phyloP scores from a whole-genome alignment of 805 yeast genomes.

The Candida chauliodis region DNA sequence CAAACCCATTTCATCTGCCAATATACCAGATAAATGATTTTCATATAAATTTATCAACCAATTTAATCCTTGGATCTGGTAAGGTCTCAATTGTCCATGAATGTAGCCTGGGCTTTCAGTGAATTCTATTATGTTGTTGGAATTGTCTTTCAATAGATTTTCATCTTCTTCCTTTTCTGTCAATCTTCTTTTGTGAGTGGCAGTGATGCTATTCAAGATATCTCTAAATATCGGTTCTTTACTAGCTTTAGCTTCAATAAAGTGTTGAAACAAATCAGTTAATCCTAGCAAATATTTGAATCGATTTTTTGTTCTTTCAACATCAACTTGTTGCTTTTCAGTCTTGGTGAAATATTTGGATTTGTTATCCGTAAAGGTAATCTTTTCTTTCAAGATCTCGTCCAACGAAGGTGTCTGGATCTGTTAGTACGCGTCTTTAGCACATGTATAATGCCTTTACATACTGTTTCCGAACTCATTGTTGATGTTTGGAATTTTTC shows the following conservation, averaged over 20 bases:
- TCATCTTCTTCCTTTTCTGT: slow-evolving; percentile 80
- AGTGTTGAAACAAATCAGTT: slow-evolving; percentile 65
- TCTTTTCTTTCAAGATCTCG: slow-evolving; percentile 6
- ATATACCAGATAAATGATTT: slow-evolving; percentile 67
- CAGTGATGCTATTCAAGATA: slow-evolving; percentile 44
- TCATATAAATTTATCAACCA: slow-evolving; percentile 71
- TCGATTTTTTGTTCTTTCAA: slow-evolving; percentile 57
- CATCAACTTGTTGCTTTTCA: slow-evolving; percentile 42
- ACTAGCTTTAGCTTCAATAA: slow-evolving; percentile 58
- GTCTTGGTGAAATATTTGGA: slow-evolving; percentile 30
- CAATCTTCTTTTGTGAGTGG: slow-evolving; percentile 45
- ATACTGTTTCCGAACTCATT: slow-evolving; percentile 8
- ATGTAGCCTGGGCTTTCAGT: slow-evolving; percentile 51
- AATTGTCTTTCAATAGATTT: slow-evolving; percentile 61
- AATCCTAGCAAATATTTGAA: slow-evolving; percentile 61
- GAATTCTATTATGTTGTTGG: slow-evolving; percentile 39
- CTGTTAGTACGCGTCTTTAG: slow-evolving; percentile 2
- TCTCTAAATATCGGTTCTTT: slow-evolving; percentile 53
- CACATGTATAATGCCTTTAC: background rate
- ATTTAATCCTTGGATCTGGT: slow-evolving; percentile 77
- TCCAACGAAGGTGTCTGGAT: slow-evolving; percentile 14
- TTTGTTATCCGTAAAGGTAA: slow-evolving; percentile 10
- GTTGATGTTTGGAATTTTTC: slow-evolving; percentile 8
- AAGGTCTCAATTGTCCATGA: slow-evolving; percentile 61
- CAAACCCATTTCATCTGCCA: slow-evolving; percentile 85